A percentile compares a stretch with the other conserved stretches of the same genome.
These are phyloP conservation scores for Yamadazyma diddensiae DNA, from an alignment of 1,139 yeast genomes.

Conservation along the genomic window DNA sequence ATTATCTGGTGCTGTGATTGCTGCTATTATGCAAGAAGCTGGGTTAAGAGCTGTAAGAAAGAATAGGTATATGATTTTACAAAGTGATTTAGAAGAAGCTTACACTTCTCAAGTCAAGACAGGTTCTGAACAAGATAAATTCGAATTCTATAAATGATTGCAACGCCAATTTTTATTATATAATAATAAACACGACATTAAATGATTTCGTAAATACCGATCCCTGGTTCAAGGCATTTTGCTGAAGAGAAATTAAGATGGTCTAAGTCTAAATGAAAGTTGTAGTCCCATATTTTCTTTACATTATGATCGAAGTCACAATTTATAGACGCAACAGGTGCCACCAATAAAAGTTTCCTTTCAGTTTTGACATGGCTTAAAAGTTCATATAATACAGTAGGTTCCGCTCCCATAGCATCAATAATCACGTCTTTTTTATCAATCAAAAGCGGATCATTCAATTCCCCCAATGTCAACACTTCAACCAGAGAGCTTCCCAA, in stretches of 20 bases:
- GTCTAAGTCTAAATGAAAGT: slow-evolving; percentile 60
- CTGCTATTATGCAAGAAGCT: slow-evolving; percentile 99
- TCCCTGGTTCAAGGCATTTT: slow-evolving; percentile 55
- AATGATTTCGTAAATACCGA: slow-evolving; percentile 47
- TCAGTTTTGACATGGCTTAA: slow-evolving; percentile 3
- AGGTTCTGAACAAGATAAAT: slow-evolving; percentile 93
- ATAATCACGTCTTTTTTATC: slow-evolving; percentile 20
- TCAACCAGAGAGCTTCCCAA: slow-evolving; percentile 39
- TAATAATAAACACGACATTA: slow-evolving; percentile 3
- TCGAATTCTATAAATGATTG: slow-evolving; percentile 85
- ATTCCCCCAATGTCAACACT: slow-evolving; percentile 17
- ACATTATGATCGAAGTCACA: slow-evolving; percentile 15
- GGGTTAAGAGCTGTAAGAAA: slow-evolving; percentile 98
- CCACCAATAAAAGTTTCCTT: slow-evolving; percentile 31
- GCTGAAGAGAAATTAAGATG: slow-evolving; percentile 54
- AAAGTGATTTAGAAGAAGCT: slow-evolving; percentile 95
- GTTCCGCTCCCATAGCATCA: slow-evolving; percentile 59
- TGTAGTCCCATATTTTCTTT: slow-evolving; percentile 40
- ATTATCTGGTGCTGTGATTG: slow-evolving; percentile 94
- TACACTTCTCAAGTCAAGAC: slow-evolving; percentile 95
- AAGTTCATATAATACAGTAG: too few relatives aligned
- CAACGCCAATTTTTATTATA: slow-evolving; percentile 5
- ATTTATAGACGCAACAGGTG: slow-evolving; percentile 49
- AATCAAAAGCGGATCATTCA: slow-evolving; percentile 5
- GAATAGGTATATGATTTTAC: slow-evolving; percentile 93